Base-by-base conservation (phyloP, 2,329 filamentous ascomycete genomes). In the Sporothrix globosa region DNA sequence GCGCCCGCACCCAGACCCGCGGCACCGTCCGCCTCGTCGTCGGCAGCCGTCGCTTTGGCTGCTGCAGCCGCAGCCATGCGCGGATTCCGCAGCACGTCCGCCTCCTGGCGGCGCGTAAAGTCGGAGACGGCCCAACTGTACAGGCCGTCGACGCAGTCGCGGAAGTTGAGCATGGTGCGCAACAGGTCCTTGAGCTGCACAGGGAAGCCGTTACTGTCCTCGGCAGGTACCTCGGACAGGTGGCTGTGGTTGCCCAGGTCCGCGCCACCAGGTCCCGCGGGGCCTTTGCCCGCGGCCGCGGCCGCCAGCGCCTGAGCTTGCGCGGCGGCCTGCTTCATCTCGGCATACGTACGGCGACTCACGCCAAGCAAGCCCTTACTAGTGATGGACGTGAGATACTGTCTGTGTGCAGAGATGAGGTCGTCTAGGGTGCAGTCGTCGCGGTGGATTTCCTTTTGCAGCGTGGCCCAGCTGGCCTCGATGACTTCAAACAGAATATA, bases 401-500 rank as follows among this genome's bases (percentile, higher is more conserved):
- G 90, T 19, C 91, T 92, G 80, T 99, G 96, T 0, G 96, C 95
- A 74, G 90, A 87, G 78, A 99, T 98, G 69, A 99, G 86, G 77
- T 98, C 96, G 81, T 99, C 96, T 13, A 99, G 87, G 0, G 96
- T 99, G 77, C 91, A 94, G 74, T 92, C 92, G 17, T 79, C 92
- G 78, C 92, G 93, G 69, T 87, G 88, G 73, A 98, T 90, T 44
- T 91, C 91, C 39, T 88, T 87, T 79, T 97, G 92, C 2, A 99
- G 86, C 77, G 95, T 91, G 73, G 92, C 92, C 96, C 96, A 99
- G 65, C 92, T 96, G 48, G 92, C 91, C 80, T 99, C 96, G 75
- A 99, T 98, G 75, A 99, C 96, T 80, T 99, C 96, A 77, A 98
- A 99, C 11, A 99, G 85, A 75, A 99, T 97, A 79, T 99, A 99